Base-by-base conservation (phyloP, 257 asterid species). In the Euphrasia confusa region DNA sequence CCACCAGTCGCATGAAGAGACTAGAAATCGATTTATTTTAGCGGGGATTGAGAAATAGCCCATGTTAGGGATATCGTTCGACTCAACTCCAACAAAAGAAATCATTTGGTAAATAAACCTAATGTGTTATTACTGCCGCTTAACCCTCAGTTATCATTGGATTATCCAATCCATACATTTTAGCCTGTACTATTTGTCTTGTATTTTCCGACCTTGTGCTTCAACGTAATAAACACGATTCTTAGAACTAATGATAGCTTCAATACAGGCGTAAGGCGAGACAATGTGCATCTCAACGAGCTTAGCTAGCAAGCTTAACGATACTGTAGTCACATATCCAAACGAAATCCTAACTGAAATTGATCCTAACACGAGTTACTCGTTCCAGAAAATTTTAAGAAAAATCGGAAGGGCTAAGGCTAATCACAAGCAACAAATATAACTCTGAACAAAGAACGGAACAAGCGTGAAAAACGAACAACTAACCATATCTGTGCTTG, bases 401-500 rank as follows among this genome's bases (percentile, higher is more conserved):
- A 44, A 44, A 65, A 47, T 47, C 18, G 1, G 17, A 0, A 47
- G 53, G 8, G n/a, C 14, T 11, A 11, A 13, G 8, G n/a, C 14
- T 11, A 11, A 13, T 18, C 53, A 11, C 2, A 47, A 47, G 53
- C n/a, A 2, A 47, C 6, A 10, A 3, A 47, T 14, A 47, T 17
- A 47, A 5, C 4, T 3, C 50, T 9, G 39, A 7, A 3, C 21
- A 21, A 30, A 42, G 30, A 50, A 32, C 10, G 5, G 1, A 13
- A 5, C n/a, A 28, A 0, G 7, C 10, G 15, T 2, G n/a, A 35
- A 58, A 18, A 18, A 42, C 28, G 53, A 33, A 37, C 15, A 60
- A 76, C 84, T 55, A 67, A 92, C 97, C 99, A 69, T 73, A 70
- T 76, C 81, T 84, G 37, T 71, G 75, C 79, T 80, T 80, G 75